Conservation (phyloP, 2,329 filamentous ascomycete species). For the Fusarium sp. region DNA sequence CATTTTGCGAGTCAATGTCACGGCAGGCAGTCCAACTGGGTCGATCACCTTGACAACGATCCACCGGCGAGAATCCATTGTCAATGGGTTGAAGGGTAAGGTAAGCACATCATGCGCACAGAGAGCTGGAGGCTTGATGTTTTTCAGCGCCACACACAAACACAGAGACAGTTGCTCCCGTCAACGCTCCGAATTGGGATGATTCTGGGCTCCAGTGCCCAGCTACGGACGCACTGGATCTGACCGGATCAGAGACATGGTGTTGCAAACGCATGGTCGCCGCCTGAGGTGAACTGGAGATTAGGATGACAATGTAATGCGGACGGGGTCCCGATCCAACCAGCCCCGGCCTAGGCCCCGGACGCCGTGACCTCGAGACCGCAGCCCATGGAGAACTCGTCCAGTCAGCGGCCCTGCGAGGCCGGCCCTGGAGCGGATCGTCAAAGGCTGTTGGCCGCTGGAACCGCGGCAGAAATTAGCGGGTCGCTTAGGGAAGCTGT, state of each 20-base stretch:
- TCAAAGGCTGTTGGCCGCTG: constrained; percentile 24
- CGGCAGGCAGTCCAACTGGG: neutral
- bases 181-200: neutral
- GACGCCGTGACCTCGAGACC: constrained; percentile 14
- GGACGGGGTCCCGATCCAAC: constrained; percentile 18
- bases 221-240: neutral
- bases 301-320: constrained; percentile 17
- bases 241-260: constrained; percentile 9
- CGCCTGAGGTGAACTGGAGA: constrained; percentile 10
- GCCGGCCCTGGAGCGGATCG: constrained; percentile 31
- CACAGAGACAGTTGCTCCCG: constrained; percentile 1
- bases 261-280: constrained; percentile 20
- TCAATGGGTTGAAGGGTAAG: neutral
- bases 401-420: constrained; percentile 16
- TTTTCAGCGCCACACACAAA: neutral
- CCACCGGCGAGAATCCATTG: neutral
- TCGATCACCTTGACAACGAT: constrained; percentile 31
- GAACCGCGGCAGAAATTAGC: constrained; percentile 32
- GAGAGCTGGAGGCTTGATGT: constrained; percentile 2
- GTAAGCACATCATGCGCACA: constrained; percentile 10
- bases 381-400: neutral
- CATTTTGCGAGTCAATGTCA: neutral
- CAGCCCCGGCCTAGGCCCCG: constrained; percentile 28
- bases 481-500: constrained; percentile 5
- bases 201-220: neutral